Evolutionary conservation across 139 green algal genomes (phyloP).

Genomic region (Mesotaenium endlicherianum): DNA sequence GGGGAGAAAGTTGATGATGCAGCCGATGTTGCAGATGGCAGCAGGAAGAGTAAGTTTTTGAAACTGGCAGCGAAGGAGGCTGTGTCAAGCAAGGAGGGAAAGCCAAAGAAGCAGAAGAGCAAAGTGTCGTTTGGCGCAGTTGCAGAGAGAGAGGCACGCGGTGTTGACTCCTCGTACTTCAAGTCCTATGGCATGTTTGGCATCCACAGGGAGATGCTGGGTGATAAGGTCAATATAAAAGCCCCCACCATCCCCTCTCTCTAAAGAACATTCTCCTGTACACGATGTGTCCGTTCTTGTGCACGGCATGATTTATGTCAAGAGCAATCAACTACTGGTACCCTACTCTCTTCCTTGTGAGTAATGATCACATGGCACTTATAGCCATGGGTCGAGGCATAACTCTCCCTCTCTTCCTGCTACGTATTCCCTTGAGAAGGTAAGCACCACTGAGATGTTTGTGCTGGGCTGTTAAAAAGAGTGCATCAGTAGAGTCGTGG

Average conservation of each 20-base stretch:
- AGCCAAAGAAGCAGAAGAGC: conserved; percentile 7
- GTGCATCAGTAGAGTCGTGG: no score
- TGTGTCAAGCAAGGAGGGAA: neutral
- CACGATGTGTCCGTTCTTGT: no score
- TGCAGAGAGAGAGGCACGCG: neutral
- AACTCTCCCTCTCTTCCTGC: no score
- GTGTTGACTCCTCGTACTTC: conserved; percentile 37
- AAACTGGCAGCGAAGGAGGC: neutral
- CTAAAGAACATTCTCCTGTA: no score
- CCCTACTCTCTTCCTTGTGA: no score
- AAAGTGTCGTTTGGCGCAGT: conserved; percentile 44
- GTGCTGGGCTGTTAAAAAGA: no score
- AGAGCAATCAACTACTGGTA: no score
- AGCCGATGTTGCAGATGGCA: neutral
- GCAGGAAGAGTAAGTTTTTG: neutral
- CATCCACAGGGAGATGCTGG: conserved; percentile 94
- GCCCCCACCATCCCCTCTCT: no score
- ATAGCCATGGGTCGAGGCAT: no score
- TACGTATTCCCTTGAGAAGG: no score
- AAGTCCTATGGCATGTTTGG: conserved; percentile 77
- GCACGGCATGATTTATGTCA: no score
- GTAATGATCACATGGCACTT: no score
- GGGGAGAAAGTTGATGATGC: neutral
- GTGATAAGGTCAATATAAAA: conserved; percentile 72
- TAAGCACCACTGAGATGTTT: neutral